Evolutionary conservation across 2,329 filamentous ascomycete species (phyloP), one percentile per base, ranked within the genome.

Genomic region (Arachnomyces sp.): DNA sequence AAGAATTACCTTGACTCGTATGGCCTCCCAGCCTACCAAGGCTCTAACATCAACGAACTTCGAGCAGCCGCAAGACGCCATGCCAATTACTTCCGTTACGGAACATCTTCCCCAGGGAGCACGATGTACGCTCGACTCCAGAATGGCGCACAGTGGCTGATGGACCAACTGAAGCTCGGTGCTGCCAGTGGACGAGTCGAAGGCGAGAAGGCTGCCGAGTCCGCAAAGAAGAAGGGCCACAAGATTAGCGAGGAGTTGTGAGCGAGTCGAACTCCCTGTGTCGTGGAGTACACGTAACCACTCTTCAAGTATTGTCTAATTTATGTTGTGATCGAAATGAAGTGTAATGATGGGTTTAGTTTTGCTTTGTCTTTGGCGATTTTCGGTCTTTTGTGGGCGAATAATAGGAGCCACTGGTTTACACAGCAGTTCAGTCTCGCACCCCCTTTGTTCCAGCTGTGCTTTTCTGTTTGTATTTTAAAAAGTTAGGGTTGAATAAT

Each of bases 1-100:
- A 89, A 90, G 70, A 67, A 76, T 1, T 90, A 89, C 55, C 74
- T 90, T 5, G 84, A 90, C 57, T 82, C 78, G 46, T 90, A 87
- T 48, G 85, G 85, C 29, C 67, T 90, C 31, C 71, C 74, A 39
- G 67, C 75, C 31, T 81, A 80, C 32, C 81, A 86, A 58, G 80
- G 80, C 4, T 79, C 78, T 13, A 81, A 68, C 42, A 52, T 79
- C 41, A 82, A 89, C 44, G 74, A 87, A 55, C 70, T 90, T 14
- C 76, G 77, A 45, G 82, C 82, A 7, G 70, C 77, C 43, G 84
- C 82, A 12, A 79, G 82, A 49, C 81, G 80, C 59, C 81, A 88
- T 52, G 73, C 77, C 15, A 84, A 81, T 15, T 88, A 82, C 61
- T 90, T 87, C 70, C 76, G 74, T 54, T 84, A 89, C 53, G 84